Evolutionary conservation across 495 filamentous ascomycete genomes (phyloP), one percentile per base, ranked within the genome.

Genomic region (Daldinia concentrica): DNA sequence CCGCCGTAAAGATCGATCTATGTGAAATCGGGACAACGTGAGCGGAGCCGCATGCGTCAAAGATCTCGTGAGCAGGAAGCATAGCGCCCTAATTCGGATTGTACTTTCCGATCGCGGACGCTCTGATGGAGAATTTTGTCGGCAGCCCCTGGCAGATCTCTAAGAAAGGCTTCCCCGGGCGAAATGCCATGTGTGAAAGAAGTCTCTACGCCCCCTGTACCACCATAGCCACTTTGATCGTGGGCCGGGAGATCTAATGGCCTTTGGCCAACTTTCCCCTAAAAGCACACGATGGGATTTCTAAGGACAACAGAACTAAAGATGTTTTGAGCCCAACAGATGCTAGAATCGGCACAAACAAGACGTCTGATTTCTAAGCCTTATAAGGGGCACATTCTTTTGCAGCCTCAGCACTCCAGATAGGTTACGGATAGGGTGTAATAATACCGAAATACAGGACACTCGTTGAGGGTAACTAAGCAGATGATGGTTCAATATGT

Each of bases 61-160:
- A 59, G 71, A 52, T 66, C 71, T 29, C 71, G 71, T 73, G 66
- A 69, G 61, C 26, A 22, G 32, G 41, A 51, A 55, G 17, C n/a
- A 32, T 15, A 9, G 34, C 51, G 37, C 30, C 39, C 27, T 17
- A 50, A 26, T 32, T 48, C 48, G 22, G 12, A 62, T 34, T 61
- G 37, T 24, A 37, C 60, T 68, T 72, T 39, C 56, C 30, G 26
- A 27, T 59, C 22, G 15, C 56, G 55, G 60, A 60, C 19, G 41
- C 19, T 41, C 51, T 60, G 22, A 34, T 50, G 50, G n/a, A 37
- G 26, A 29, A 14, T 51, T 26, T 57, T 12, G 17, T 24, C 19
- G 0, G 27, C 14, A n/a, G 14, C 29, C 37, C 58, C 15, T 57
- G 26, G 27, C 5, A 65, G 29, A 37, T n/a, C 24, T 19, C 37